phyloP scores from a whole-genome alignment of 2,329 filamentous ascomycete genomes.

The Penicillium brasilianum region DNA sequence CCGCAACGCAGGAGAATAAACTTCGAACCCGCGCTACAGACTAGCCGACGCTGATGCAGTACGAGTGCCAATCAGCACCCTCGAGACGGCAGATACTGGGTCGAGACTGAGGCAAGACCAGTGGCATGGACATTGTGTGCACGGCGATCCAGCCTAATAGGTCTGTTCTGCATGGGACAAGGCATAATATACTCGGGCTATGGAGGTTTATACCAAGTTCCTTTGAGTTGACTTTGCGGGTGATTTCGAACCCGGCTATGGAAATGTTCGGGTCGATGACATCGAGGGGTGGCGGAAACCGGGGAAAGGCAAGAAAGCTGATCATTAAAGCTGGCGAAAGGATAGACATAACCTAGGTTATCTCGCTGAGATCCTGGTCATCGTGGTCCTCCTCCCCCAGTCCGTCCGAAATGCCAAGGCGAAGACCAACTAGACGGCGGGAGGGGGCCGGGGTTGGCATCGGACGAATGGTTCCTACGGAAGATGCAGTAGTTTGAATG shows the following conservation, averaged over 20 bases:
- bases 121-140: neutral
- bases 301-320: neutral
- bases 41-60: neutral
- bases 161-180: neutral
- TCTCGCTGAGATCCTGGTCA: neutral
- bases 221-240: neutral
- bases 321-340: neutral
- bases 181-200: neutral
- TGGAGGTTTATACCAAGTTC: no score
- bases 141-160: neutral
- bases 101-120: neutral
- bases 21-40: neutral
- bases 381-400: neutral
- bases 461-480: constrained; percentile 22
- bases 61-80: neutral
- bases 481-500: neutral
- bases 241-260: neutral
- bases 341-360: neutral
- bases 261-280: constrained; percentile 3
- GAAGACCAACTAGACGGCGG: constrained; percentile 1
- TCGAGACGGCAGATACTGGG: neutral
- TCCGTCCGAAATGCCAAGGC: constrained; percentile 13
- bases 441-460: constrained; percentile 5
- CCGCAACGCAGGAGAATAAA: neutral
- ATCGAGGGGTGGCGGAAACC: constrained; percentile 1